Evolutionary conservation across 208 protist genomes (phyloP), one percentile per base, ranked within the genome.

Genomic region (Strigomonas culicis): DNA sequence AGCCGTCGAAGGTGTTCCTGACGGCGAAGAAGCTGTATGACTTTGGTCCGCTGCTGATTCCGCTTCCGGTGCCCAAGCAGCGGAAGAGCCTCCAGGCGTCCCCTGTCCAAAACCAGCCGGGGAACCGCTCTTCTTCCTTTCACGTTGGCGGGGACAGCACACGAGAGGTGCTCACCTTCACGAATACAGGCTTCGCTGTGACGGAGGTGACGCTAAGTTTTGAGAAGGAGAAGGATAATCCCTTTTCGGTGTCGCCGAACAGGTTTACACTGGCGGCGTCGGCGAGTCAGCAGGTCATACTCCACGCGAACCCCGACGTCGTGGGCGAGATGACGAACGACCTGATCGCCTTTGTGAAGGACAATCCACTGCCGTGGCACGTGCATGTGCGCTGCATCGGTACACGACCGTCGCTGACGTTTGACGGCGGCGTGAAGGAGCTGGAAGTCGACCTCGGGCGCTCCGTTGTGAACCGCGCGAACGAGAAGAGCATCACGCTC

Each of bases 21-120:
- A 58, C 66, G 17, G 76, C 77, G 13, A 88, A 83, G 70, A 72
- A 82, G 15, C 30, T 79, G 0, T 99, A 97, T 72, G 93, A 99
- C 66, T 99, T 98, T 81, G 97, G 97, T 11, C 88, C 97, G 8
- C 79, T 99, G 34, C 90, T 99, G 8, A 75, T 97, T 27, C 80
- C 75, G 34, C 62, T 66, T 1, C 34, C 57, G 21, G 24, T 61
- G 19, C 72, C 72, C 69, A 63, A 64, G 22, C 71, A 79, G 0
- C 72, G 77, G 44, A 80, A 74, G 59, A 66, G 62, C n/a, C 68
- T 77, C 0, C 58, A 58, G 27, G 36, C 36, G 4, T 25, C 34
- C 1, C 39, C 39, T 4, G 15, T 19, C 1, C 39, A 44, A 28
- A 32, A 10, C 28, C 46, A 24, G 21, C 53, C 7, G 17, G 13